Evolutionary conservation across 352 stramenopile species (phyloP).

Genomic region (Pythium phragmitis): DNA sequence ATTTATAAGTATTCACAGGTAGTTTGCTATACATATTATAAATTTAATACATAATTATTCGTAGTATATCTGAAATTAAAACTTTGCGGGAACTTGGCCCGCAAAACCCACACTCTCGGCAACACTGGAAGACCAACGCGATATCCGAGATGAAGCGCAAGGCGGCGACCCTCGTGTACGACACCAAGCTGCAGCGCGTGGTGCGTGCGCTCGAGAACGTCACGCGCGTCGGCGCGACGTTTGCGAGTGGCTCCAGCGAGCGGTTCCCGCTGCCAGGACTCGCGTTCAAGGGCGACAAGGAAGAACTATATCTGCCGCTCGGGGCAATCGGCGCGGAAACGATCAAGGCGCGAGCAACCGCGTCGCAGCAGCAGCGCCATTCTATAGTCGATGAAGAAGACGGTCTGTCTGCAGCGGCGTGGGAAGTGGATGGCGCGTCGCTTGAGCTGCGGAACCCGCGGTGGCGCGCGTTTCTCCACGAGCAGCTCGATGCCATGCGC

Average conservation of each 20-base stretch:
- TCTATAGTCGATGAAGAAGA: neutral
- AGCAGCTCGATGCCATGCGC: neutral
- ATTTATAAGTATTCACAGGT: too few species aligned
- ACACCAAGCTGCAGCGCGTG: neutral
- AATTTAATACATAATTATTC: too few species aligned
- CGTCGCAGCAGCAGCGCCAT: neutral
- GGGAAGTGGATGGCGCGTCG: neutral
- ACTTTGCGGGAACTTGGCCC: too few species aligned
- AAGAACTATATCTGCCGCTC: neutral
- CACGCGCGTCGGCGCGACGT: neutral
- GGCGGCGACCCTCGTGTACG: neutral
- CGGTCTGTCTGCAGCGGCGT: neutral
- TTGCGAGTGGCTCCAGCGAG: neutral
- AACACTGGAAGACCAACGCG: too few species aligned
- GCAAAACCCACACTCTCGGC: too few species aligned
- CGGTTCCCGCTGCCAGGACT: neutral
- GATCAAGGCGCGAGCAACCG: neutral
- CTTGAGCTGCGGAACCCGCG: neutral
- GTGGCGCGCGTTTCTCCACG: neutral
- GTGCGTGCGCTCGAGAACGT: neutral
- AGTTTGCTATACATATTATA: too few species aligned
- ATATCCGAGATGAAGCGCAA: neutral
- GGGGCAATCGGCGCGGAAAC: neutral
- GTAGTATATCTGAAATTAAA: too few species aligned
- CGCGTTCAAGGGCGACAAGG: neutral